A percentile compares a stretch with the other conserved stretches of the same genome.
phyloP scores from a whole-genome alignment of 345 rosid species.

The Trapa bicornis region DNA sequence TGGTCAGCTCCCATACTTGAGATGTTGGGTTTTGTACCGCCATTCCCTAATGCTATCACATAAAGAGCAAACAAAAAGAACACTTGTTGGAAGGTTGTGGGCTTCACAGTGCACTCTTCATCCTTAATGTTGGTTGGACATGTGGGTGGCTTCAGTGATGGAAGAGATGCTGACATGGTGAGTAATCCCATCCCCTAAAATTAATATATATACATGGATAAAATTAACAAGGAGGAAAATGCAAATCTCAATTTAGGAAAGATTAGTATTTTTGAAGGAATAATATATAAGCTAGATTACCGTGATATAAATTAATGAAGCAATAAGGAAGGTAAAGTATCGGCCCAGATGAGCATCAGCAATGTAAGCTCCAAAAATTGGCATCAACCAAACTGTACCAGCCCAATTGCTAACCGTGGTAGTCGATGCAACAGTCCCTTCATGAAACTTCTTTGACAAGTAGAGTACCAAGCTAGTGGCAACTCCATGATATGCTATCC shows the following conservation, averaged over 20 bases:
- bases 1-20: constrained; percentile 68
- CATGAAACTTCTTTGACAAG: constrained; percentile 30
- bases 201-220: too few species aligned
- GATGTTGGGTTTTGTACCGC: constrained; percentile 59
- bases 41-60: constrained; percentile 32
- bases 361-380: constrained; percentile 48
- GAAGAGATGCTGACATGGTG: constrained; percentile 36
- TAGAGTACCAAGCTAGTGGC: constrained; percentile 44
- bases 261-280: neutral
- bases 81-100: constrained; percentile 22
- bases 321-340: constrained; percentile 37
- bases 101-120: constrained; percentile 14
- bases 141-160: constrained; percentile 32
- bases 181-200: constrained; percentile 44
- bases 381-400: constrained; percentile 49
- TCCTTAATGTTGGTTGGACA: constrained; percentile 22
- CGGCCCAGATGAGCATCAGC: constrained; percentile 60
- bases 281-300: constrained; percentile 7
- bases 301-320: constrained; percentile 30
- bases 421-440: constrained; percentile 50
- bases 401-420: constrained; percentile 53
- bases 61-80: constrained; percentile 38
- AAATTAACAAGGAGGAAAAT: neutral
- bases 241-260: too few species aligned
- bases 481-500: constrained; percentile 60